Percentiles rank a stretch among this genome's conserved stretches.
These are phyloP conservation scores for Clonostachys rosea DNA, from an alignment of 2,329 filamentous ascomycete genomes.

Conservation along the genomic window DNA sequence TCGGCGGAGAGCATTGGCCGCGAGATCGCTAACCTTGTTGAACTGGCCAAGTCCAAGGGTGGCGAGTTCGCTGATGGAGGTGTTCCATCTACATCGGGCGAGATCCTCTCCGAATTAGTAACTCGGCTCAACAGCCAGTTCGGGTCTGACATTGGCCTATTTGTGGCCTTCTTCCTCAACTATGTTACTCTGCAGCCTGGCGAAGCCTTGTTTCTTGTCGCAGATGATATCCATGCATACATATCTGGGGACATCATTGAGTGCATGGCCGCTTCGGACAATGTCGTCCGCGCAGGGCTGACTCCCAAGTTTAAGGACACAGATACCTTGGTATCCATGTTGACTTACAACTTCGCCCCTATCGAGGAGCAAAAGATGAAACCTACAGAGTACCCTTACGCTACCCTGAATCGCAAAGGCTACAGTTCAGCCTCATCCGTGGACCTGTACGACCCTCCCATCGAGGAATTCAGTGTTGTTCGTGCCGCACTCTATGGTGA, in stretches of 20 bases:
- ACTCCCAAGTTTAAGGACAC: slow-evolving; percentile 99
- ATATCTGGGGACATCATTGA: slow-evolving; percentile 92
- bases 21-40: slow-evolving; percentile 65
- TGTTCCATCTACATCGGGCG: slow-evolving; percentile 61
- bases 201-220: slow-evolving; percentile 92
- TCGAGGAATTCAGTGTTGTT: slow-evolving; percentile 92
- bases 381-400: slow-evolving; percentile 81
- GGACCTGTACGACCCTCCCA: slow-evolving; percentile 87
- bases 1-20: slow-evolving; percentile 48
- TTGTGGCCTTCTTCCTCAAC: slow-evolving; percentile 97
- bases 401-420: slow-evolving; percentile 72
- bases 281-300: slow-evolving; percentile 94
- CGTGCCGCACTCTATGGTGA: slow-evolving; percentile 62
- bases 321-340: slow-evolving; percentile 77
- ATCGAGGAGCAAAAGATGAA: slow-evolving; percentile 93
- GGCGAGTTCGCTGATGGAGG: slow-evolving; percentile 71
- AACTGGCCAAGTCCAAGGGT: slow-evolving; percentile 64
- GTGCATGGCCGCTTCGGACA: slow-evolving; percentile 99
- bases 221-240: slow-evolving; percentile 97
- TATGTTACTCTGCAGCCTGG: slow-evolving; percentile 83
- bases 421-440: slow-evolving; percentile 74
- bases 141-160: slow-evolving; percentile 84
- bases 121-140: slow-evolving; percentile 77
- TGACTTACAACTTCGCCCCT: slow-evolving; percentile 93
- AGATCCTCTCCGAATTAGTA: slow-evolving; percentile 73